Evolutionary conservation across 2,329 filamentous ascomycete genomes (phyloP).

Genomic region (Alternaria sp.): DNA sequence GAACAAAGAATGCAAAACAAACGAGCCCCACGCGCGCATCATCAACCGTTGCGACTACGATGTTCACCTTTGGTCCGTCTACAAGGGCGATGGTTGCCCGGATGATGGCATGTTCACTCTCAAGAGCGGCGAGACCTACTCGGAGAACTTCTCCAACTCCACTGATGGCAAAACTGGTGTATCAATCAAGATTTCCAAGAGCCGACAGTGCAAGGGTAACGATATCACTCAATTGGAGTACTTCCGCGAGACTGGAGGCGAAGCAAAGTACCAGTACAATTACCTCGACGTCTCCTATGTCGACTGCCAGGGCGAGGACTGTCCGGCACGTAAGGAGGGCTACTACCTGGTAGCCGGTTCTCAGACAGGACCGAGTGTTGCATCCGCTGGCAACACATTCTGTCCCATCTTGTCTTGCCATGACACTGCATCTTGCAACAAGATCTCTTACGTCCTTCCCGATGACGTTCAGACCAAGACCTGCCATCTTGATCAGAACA

Average conservation of each 20-base stretch:
- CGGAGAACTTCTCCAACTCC: constrained; percentile 42
- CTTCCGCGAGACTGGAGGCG: constrained; percentile 33
- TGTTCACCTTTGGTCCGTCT: constrained; percentile 53
- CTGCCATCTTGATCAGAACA: constrained; percentile 38
- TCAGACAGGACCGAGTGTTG: constrained; percentile 26
- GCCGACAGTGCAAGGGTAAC: constrained; percentile 36
- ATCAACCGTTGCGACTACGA: constrained; percentile 52
- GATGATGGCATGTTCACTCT: constrained; percentile 33
- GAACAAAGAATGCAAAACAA: constrained; percentile 27
- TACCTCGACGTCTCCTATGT: constrained; percentile 53
- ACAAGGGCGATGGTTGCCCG: constrained; percentile 41
- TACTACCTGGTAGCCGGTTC: constrained; percentile 45
- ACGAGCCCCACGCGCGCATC: constrained; percentile 38
- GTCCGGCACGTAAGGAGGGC: constrained; percentile 47
- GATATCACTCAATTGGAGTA: constrained; percentile 53
- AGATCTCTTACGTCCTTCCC: constrained; percentile 44
- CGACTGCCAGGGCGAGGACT: constrained; percentile 41
- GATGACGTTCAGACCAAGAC: constrained; percentile 48
- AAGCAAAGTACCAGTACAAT: constrained; percentile 31
- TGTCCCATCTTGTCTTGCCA: constrained; percentile 45
- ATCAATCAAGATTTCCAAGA: constrained; percentile 54
- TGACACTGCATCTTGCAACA: constrained; percentile 35
- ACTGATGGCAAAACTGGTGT: constrained; percentile 37
- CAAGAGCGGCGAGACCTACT: constrained; percentile 43
- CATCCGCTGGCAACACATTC: constrained; percentile 37